phyloP scores from a whole-genome alignment of 2,329 filamentous ascomycete species.

The Ophiostoma sp. region DNA sequence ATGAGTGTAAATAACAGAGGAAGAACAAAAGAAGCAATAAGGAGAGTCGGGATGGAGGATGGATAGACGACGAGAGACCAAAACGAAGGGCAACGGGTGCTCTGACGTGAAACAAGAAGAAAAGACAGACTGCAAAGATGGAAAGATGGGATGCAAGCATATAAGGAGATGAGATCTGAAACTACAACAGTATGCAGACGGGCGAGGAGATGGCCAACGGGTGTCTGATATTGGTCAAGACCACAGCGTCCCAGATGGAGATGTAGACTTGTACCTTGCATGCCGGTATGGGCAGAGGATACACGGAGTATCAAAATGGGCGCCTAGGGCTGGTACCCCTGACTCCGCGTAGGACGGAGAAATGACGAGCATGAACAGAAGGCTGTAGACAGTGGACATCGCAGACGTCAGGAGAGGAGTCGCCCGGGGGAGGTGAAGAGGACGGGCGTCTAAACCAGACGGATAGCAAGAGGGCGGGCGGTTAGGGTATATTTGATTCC shows the following conservation, averaged over 20 bases:
- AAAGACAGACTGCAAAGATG: not conserved
- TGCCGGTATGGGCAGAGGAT: not conserved
- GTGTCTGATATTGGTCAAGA: constrained; percentile 47
- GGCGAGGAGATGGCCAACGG: constrained; percentile 38
- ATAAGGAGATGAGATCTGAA: constrained; percentile 39
- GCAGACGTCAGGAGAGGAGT: not conserved
- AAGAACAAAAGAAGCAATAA: not conserved
- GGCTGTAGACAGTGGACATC: not conserved
- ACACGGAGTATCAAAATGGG: not conserved
- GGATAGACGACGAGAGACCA: not conserved
- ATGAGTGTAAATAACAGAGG: too few species aligned
- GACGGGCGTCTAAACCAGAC: not conserved
- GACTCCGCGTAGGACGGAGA: not conserved
- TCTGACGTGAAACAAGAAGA: constrained; percentile 2
- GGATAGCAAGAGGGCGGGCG: not conserved
- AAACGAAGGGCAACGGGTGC: not conserved
- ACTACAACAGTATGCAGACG: constrained; percentile 47
- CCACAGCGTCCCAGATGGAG: constrained; percentile 31
- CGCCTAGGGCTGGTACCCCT: not conserved
- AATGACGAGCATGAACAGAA: not conserved
- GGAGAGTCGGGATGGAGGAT: not conserved
- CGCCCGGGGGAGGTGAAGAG: not conserved
- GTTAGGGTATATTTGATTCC: not conserved
- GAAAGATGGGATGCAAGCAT: not conserved
- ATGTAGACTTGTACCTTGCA: constrained; percentile 2